Base-by-base conservation (phyloP, 2,329 filamentous ascomycete genomes). In the Xylariaceae sp. region DNA sequence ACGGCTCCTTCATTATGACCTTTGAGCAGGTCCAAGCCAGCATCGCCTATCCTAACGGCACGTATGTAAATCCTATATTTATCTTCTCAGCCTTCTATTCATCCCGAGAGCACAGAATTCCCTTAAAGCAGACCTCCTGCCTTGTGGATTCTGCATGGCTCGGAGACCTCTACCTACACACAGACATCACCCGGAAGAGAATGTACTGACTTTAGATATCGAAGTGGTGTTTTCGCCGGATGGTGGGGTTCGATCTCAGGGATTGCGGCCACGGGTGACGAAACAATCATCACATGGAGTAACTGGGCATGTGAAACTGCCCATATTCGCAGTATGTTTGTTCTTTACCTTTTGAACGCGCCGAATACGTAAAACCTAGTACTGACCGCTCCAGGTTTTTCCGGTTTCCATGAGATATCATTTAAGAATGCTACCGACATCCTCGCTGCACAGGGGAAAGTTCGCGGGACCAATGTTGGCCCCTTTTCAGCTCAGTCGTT, bases 11-110 rank as follows among this genome's bases (percentile, higher is more conserved):
- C 43, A 34, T 23, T 2, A 37, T 34, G 19, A 19, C 24, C 6
- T 58, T 58, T 12, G 48, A 53, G 23, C 54, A 58, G 24, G 54
- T 53, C 19, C 41, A 53, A 45, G 14, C 45, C 7, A 41, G 33
- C 11, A 49, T 53, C n/a, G 43, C 54, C 4, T 49, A 55, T 44
- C 45, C 52, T 3, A 14, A 55, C n/a, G 37, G 45, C 16, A 55
- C 26, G 41, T 46, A 40, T 40, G 41, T 53, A 21, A 12, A 46
- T 31, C 6, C 19, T 11, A 9, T 4, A 17, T 12, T 9, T 16
- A 23, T 9, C 6, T 3, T 40, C 2, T 40, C 24, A 14, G 9
- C 3, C 23, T 41, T 8, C 4, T 19, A 40, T 40, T 12, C 16
- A 12, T 11, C n/a, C n/a, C n/a, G n/a, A n/a, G n/a, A n/a, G n/a